Evolutionary conservation across 2,329 filamentous ascomycete genomes (phyloP), one percentile per base, ranked within the genome.

Genomic region (Hypoxylon rubiginosum): DNA sequence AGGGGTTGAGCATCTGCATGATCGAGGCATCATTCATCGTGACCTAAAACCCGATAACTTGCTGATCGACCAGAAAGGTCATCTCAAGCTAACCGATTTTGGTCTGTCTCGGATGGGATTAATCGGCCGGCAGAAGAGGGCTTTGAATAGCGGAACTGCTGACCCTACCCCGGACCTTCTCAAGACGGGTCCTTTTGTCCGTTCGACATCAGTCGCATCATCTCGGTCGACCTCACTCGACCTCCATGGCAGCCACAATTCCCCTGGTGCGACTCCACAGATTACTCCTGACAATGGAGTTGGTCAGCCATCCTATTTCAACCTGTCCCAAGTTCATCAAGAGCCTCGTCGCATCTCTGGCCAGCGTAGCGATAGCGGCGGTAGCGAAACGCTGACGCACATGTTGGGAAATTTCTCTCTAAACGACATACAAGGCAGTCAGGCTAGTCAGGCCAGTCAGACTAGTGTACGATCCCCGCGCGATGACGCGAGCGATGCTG

Each of bases 31-130:
- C 76, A 95, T 99, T 48, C 97, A 99, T 80, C 92, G 96, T 74
- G 96, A 99, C 76, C 81, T 99, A 66, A 99, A 99, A 80, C 96
- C 96, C 0, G 96, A 99, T 78, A 99, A 99, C 76, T 86, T 99
- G 32, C 86, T 99, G 56, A 99, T 99, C 72, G 97, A 99, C 76
- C 93, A 97, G 73, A 97, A 94, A 75, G 96, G 96, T 1, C 96
- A 99, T 80, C 82, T 99, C 62, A 99, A 99, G 80, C 84, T 99
- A 73, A 99, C 97, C 0, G 96, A 99, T 78, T 99, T 99, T 82
- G 96, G 96, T 66, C 84, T 99, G 26, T 99, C 96, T 11, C 90
- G 96, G 28, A 98, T 99, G 95, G 97, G 96, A 77, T 84, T 99
- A 68, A 92, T 99, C 66, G 96, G 96, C 64, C 92, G 96, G 74